Conservation (phyloP, 2,329 filamentous ascomycete species). For the Calonectria montana region DNA sequence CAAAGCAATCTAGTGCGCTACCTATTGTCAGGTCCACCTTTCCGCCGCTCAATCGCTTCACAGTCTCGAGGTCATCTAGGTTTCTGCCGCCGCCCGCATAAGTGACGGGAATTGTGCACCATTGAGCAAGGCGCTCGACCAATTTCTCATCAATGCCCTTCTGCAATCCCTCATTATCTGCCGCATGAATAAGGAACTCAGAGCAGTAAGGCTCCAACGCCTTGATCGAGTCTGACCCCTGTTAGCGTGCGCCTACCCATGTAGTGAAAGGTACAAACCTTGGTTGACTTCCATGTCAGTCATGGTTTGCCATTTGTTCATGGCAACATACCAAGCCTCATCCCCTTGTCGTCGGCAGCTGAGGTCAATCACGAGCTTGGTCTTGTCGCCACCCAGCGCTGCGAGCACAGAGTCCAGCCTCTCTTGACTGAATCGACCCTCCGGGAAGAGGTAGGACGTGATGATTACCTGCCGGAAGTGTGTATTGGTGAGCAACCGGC, state of each 20-base stretch:
- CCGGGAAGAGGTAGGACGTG: conserved; percentile 93
- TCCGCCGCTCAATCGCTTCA: conserved; percentile 81
- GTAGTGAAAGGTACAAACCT: conserved; percentile 64
- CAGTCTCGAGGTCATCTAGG: conserved; percentile 83
- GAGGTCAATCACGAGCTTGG: conserved; percentile 92
- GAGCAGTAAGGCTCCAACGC: conserved; percentile 90
- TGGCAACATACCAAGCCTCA: conserved; percentile 92
- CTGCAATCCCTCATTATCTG: conserved; percentile 95
- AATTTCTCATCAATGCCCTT: conserved; percentile 89
- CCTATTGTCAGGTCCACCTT: conserved; percentile 95
- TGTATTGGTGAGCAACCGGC: background rate
- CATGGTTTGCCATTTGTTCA: conserved; percentile 99
- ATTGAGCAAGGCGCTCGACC: conserved; percentile 79
- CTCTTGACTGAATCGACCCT: conserved; percentile 81
- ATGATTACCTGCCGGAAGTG: conserved; percentile 84
- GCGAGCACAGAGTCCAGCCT: conserved; percentile 80
- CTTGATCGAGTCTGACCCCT: conserved; percentile 76
- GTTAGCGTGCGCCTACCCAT: conserved; percentile 24
- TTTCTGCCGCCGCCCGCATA: conserved; percentile 94
- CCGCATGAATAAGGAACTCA: conserved; percentile 97
- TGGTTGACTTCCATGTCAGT: conserved; percentile 94
- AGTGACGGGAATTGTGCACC: conserved; percentile 93
- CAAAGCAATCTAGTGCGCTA: conserved; percentile 96
- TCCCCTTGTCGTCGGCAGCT: conserved; percentile 83
- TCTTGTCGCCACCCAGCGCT: conserved; percentile 78